These are phyloP conservation scores for Maudiozyma saulgeensis DNA, from an alignment of 805 yeast species.

Conservation along the genomic window DNA sequence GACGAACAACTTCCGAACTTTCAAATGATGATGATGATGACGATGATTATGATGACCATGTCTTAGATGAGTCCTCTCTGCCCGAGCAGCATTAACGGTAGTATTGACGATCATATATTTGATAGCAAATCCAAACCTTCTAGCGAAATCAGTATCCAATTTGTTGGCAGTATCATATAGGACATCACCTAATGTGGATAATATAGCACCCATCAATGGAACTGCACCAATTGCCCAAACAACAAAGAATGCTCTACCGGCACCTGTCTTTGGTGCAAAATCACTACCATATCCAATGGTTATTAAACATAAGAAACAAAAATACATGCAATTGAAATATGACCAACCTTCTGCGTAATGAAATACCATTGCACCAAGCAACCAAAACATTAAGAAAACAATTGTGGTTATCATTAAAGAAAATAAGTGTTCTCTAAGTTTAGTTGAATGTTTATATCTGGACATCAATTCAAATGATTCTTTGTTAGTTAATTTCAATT, in stretches of 20 bases:
- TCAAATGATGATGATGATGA: neutral
- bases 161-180: conserved; percentile 17
- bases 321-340: conserved; percentile 64
- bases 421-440: conserved; percentile 29
- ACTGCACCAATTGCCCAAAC: conserved; percentile 77
- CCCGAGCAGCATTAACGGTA: neutral
- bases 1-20: conserved; percentile 1
- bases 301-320: conserved; percentile 61
- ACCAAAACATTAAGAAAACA: conserved; percentile 51
- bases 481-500: conserved; percentile 29
- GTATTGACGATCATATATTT: conserved; percentile 8
- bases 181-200: conserved; percentile 60
- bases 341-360: conserved; percentile 56
- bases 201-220: conserved; percentile 76
- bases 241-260: conserved; percentile 66
- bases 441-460: conserved; percentile 36
- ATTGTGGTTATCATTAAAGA: conserved; percentile 34
- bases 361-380: conserved; percentile 64
- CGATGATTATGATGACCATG: neutral
- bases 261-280: conserved; percentile 48
- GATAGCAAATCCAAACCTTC: conserved; percentile 8
- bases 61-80: neutral
- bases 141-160: conserved; percentile 13
- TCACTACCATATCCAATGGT: conserved; percentile 90
- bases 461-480: conserved; percentile 52